phyloP scores from a whole-genome alignment of 2,329 filamentous ascomycete genomes.

The Didymella exigua region DNA sequence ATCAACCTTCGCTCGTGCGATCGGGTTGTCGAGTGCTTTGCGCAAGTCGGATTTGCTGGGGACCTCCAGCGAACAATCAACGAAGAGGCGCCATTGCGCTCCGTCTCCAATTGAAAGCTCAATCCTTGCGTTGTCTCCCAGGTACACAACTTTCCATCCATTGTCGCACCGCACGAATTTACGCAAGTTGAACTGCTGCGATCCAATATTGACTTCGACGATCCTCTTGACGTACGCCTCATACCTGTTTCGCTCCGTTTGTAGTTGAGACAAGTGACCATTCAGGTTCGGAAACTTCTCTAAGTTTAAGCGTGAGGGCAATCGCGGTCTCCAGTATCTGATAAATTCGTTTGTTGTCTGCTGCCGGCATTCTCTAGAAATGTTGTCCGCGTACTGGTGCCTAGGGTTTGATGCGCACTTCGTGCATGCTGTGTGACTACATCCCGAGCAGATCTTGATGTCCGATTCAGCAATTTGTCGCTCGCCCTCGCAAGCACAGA shows the following conservation, averaged over 20 bases:
- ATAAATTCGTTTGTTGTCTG: slow-evolving; percentile 53
- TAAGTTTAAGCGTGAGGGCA: slow-evolving; percentile 33
- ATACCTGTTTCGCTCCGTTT: neutral
- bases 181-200: slow-evolving; percentile 21
- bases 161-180: slow-evolving; percentile 34
- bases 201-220: slow-evolving; percentile 13
- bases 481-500: slow-evolving; percentile 65
- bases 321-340: slow-evolving; percentile 41
- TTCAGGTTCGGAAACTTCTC: slow-evolving; percentile 22
- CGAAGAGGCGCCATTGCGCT: slow-evolving; percentile 55
- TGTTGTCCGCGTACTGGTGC: slow-evolving; percentile 50
- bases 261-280: neutral
- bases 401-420: slow-evolving; percentile 61
- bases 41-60: slow-evolving; percentile 50
- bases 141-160: slow-evolving; percentile 53
- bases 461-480: slow-evolving; percentile 43
- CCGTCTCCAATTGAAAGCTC: slow-evolving; percentile 48
- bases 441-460: slow-evolving; percentile 58
- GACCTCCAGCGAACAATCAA: slow-evolving; percentile 48
- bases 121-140: slow-evolving; percentile 47
- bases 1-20: slow-evolving; percentile 26
- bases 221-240: slow-evolving; percentile 16
- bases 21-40: slow-evolving; percentile 45
- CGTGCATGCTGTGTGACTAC: slow-evolving; percentile 61
- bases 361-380: slow-evolving; percentile 33